Percentiles rank a stretch among this genome's conserved stretches.
Conservation (phyloP, 495 filamentous ascomycete species). For the Bacidia rubella region DNA sequence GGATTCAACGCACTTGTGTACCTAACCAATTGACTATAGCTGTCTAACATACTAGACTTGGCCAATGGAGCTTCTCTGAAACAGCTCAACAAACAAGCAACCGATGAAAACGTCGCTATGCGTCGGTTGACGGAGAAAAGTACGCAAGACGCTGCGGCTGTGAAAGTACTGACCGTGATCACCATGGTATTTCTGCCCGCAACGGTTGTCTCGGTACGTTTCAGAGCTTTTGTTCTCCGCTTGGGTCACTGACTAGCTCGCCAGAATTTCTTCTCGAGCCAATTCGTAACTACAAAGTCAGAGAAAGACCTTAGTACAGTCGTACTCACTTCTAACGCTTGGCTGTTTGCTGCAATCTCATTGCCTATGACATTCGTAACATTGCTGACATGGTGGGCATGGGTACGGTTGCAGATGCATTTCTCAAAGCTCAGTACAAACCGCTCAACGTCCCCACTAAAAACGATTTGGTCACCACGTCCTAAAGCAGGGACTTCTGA, state of each 20-base stretch:
- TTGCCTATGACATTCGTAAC: conserved; percentile 24
- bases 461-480: neutral
- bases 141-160: conserved; percentile 24
- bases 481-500: neutral
- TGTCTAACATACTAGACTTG: conserved; percentile 18
- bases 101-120: conserved; percentile 16
- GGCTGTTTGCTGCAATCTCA: conserved; percentile 21
- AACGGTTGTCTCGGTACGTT: conserved; percentile 25
- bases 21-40: neutral
- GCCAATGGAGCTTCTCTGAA: conserved; percentile 16
- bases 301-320: neutral
- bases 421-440: conserved; percentile 1
- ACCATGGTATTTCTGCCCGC: conserved; percentile 25
- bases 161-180: conserved; percentile 26
- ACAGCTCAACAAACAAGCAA: conserved; percentile 9
- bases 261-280: conserved; percentile 28
- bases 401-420: conserved; percentile 13
- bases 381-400: conserved; percentile 20
- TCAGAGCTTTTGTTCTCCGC: neutral
- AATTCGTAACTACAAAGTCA: conserved; percentile 20
- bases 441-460: neutral
- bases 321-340: conserved; percentile 11
- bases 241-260: neutral
- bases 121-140: conserved; percentile 20
- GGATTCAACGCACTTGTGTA: neutral